phyloP scores from a whole-genome alignment of 2,329 filamentous ascomycete genomes.

The Didymella glomerata region DNA sequence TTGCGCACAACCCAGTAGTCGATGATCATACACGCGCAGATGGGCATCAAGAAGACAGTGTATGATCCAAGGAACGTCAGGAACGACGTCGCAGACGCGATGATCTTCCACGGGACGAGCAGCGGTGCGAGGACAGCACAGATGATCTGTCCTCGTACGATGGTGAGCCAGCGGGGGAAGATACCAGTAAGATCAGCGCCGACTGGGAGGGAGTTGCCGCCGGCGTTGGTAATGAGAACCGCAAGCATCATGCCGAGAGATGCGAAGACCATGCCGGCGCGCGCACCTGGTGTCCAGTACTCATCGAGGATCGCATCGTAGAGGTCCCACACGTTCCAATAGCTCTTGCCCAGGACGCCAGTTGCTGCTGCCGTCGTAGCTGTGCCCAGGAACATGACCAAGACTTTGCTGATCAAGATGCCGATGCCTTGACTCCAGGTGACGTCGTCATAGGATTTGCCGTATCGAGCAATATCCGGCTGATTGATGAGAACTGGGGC shows the following conservation, averaged over 20 bases:
- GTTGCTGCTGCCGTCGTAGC: conserved; percentile 31
- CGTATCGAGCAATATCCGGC: conserved; percentile 35
- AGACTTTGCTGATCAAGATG: conserved; percentile 33
- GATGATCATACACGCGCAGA: conserved; percentile 33
- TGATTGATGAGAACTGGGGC: conserved; percentile 33
- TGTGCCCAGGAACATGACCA: conserved; percentile 37
- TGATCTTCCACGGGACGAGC: conserved; percentile 39
- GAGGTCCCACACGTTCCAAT: conserved; percentile 38
- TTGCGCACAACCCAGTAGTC: conserved; percentile 32
- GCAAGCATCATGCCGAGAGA: conserved; percentile 38
- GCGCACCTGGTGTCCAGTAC: conserved; percentile 33
- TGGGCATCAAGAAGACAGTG: conserved; percentile 41
- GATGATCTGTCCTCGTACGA: conserved; percentile 34
- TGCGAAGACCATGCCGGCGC: conserved; percentile 40
- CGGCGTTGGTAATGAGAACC: conserved; percentile 38
- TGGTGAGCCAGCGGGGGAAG: conserved; percentile 37
- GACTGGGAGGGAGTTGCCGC: conserved; percentile 38
- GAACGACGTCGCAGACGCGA: conserved; percentile 32
- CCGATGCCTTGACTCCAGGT: conserved; percentile 33
- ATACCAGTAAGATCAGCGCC: conserved; percentile 39
- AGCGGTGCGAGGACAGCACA: conserved; percentile 6
- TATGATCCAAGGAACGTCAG: conserved; percentile 40
- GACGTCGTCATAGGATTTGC: conserved; percentile 26
- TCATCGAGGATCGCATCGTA: conserved; percentile 30
- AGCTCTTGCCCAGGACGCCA: conserved; percentile 30